phyloP scores from a whole-genome alignment of 179 eudicot genomes.

The Dionaea muscipula region DNA sequence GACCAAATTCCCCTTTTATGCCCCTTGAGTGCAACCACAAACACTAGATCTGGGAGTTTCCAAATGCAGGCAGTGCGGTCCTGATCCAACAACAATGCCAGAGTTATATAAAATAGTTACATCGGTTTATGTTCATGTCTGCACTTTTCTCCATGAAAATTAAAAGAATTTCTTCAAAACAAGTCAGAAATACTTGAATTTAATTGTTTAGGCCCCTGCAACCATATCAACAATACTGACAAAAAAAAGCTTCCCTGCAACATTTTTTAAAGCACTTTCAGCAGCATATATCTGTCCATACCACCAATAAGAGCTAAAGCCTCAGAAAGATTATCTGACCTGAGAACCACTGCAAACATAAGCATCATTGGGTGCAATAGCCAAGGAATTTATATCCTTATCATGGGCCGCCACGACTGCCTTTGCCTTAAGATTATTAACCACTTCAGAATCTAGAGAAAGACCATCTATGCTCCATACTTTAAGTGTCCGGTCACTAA shows the following conservation, averaged over 20 bases:
- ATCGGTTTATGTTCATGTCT: neutral
- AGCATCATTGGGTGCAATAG: constrained; percentile 81
- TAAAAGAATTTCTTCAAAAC: no score
- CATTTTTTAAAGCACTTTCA: no score
- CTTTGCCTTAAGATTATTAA: constrained; percentile 54
- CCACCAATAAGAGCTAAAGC: neutral
- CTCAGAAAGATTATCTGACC: constrained; percentile 28
- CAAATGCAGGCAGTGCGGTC: constrained; percentile 89
- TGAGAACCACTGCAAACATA: constrained; percentile 91
- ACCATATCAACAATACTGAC: no score
- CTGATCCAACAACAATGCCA: constrained; percentile 19
- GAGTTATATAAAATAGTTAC: neutral
- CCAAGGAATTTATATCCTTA: constrained; percentile 83
- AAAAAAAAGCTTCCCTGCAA: no score
- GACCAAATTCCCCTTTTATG: constrained; percentile 95
- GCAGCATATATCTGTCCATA: no score
- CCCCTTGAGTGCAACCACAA: constrained; percentile 57
- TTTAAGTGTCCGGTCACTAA: constrained; percentile 74
- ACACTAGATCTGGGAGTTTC: constrained; percentile 81
- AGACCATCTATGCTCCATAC: constrained; percentile 73
- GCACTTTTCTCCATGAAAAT: no score
- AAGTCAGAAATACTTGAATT: no score
- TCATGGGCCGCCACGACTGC: constrained; percentile 88
- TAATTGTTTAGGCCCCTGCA: no score
- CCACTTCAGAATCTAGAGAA: constrained; percentile 28